A percentile compares a stretch with the other conserved stretches of the same genome.
These are phyloP conservation scores for Fusarium subglutinans DNA, from an alignment of 2,329 filamentous ascomycete genomes.

Conservation along the genomic window DNA sequence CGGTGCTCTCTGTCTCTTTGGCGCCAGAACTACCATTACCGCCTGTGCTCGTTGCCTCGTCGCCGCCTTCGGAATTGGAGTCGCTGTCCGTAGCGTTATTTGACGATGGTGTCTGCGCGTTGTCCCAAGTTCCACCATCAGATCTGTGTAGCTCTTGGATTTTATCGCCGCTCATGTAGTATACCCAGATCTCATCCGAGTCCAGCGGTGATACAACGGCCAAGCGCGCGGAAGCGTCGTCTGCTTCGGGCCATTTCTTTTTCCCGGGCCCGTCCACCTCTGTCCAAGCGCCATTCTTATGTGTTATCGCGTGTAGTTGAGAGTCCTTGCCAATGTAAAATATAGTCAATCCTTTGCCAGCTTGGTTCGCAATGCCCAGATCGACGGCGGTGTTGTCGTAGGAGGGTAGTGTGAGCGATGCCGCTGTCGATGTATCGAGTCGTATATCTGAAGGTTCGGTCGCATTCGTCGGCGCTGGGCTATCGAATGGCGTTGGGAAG, in stretches of 20 bases:
- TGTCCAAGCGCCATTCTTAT: neutral
- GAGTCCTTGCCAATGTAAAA: slow-evolving; percentile 25
- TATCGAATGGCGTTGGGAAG: slow-evolving; percentile 22
- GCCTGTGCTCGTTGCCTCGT: neutral
- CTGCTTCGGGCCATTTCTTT: slow-evolving; percentile 18
- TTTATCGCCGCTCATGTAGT: slow-evolving; percentile 15
- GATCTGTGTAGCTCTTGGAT: slow-evolving; percentile 15
- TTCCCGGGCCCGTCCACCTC: neutral
- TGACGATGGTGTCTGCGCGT: neutral
- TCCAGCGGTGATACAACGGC: slow-evolving; percentile 19
- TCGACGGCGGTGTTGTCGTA: neutral
- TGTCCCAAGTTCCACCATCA: neutral
- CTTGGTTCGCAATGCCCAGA: neutral
- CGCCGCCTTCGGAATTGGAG: neutral
- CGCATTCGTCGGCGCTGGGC: slow-evolving; percentile 22
- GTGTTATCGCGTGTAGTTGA: neutral
- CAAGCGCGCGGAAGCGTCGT: slow-evolving; percentile 5
- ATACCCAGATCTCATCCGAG: slow-evolving; percentile 18
- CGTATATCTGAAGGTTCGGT: slow-evolving; percentile 10
- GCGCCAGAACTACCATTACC: neutral
- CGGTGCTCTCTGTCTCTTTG: neutral
- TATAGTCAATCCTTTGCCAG: neutral
- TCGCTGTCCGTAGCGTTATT: neutral
- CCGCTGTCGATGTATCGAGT: slow-evolving; percentile 4
- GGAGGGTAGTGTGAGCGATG: neutral